Evolutionary conservation across 225 moss, liverwort and hornwort species (phyloP).

Genomic region (Bryum argenteum): DNA sequence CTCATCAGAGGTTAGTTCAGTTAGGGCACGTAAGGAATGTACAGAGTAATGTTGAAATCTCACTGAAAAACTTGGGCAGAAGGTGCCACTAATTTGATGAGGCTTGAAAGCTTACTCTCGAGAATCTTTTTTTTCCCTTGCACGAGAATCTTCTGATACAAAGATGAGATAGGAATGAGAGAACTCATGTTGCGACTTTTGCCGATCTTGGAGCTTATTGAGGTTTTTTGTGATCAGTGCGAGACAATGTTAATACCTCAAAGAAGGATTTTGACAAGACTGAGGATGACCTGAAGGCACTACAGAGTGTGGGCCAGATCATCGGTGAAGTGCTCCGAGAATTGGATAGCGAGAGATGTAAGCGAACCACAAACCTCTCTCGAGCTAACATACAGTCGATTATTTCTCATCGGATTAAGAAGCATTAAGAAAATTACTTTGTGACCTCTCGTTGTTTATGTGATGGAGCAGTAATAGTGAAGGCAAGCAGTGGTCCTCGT

Average conservation of each 20-base stretch:
- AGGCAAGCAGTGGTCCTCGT: slow-evolving; percentile 72
- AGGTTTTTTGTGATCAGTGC: slow-evolving; percentile 52
- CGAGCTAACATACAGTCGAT: background rate
- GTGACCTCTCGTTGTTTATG: slow-evolving; percentile 1
- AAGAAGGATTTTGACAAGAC: slow-evolving; percentile 63
- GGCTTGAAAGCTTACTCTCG: slow-evolving; percentile 1
- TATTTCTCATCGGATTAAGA: background rate
- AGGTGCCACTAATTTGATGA: background rate
- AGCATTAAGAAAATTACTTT: slow-evolving; percentile 7
- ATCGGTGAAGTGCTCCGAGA: slow-evolving; percentile 72
- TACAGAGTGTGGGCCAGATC: slow-evolving; percentile 73
- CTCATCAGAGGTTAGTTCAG: slow-evolving; percentile 10
- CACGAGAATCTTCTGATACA: background rate
- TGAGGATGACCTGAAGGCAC: slow-evolving; percentile 69
- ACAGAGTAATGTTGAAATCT: slow-evolving; percentile 4
- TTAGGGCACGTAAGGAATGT: slow-evolving; percentile 19
- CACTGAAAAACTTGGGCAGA: background rate
- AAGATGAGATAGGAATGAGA: background rate
- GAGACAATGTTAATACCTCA: slow-evolving; percentile 53
- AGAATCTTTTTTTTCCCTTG: background rate
- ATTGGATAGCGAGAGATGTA: slow-evolving; percentile 62
- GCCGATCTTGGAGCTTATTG: slow-evolving; percentile 27
- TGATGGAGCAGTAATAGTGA: slow-evolving; percentile 64
- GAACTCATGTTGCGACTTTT: background rate
- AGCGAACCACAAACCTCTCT: slow-evolving; percentile 22